Conservation (phyloP, 345 rosid genomes). For the Pistacia integerrima region DNA sequence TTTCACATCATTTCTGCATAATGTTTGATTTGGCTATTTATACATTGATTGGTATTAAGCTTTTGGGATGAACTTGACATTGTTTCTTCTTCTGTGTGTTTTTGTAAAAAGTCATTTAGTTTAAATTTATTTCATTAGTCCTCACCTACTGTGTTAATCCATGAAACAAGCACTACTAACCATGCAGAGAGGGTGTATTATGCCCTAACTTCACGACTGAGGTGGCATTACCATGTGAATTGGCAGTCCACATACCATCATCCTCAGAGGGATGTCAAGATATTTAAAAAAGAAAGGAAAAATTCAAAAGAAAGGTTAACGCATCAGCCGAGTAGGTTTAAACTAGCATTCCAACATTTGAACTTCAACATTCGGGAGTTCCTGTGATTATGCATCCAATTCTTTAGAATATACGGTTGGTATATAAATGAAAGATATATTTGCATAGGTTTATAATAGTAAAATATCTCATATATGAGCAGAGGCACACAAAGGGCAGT, state of each 20-base stretch:
- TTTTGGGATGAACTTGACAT: too few species aligned
- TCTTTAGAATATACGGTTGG: too few species aligned
- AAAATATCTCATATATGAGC: background rate
- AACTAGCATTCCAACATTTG: background rate
- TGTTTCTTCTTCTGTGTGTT: background rate
- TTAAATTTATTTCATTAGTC: background rate
- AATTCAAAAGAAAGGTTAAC: too few species aligned
- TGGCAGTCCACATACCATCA: background rate
- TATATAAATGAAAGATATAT: background rate
- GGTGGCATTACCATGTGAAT: background rate
- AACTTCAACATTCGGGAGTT: background rate
- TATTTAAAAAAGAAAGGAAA: too few species aligned
- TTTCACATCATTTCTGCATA: too few species aligned
- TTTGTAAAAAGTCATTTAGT: background rate
- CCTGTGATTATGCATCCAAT: too few species aligned
- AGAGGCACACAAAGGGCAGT: background rate
- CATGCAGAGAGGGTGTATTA: background rate
- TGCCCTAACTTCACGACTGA: background rate
- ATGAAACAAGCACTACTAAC: background rate
- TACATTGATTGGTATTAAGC: too few species aligned
- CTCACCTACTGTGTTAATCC: background rate
- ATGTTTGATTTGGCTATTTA: too few species aligned
- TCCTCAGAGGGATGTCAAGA: background rate
- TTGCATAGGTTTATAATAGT: background rate
- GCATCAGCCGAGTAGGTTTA: too few species aligned